These are phyloP conservation scores for Epichloe baconii DNA, from an alignment of 2,329 filamentous ascomycete species.

Conservation along the genomic window DNA sequence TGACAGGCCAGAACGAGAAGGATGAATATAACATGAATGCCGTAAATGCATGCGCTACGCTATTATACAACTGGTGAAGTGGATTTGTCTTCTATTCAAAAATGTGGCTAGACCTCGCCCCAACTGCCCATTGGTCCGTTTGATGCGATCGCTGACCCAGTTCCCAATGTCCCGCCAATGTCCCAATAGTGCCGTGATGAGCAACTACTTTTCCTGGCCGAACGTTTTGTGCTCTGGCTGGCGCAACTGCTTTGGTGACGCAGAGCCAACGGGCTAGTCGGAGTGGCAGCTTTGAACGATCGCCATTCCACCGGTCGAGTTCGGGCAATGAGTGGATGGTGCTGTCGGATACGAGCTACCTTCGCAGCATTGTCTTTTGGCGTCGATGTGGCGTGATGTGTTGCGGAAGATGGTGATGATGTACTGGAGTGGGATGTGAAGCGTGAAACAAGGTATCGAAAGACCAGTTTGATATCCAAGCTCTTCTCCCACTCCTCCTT, in stretches of 20 bases:
- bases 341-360: slow-evolving; percentile 71
- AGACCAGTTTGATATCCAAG: slow-evolving; percentile 81
- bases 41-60: background rate
- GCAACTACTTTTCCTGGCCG: slow-evolving; percentile 50
- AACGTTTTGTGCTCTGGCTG: slow-evolving; percentile 73
- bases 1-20: background rate
- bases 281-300: slow-evolving; percentile 40
- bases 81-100: background rate
- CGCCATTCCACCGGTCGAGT: slow-evolving; percentile 38
- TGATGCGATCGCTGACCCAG: slow-evolving; percentile 55
- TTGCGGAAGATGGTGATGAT: slow-evolving; percentile 28
- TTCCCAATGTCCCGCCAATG: slow-evolving; percentile 67
- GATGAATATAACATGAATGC: background rate
- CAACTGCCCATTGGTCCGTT: slow-evolving; percentile 61
- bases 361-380: slow-evolving; percentile 59
- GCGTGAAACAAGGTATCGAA: slow-evolving; percentile 69
- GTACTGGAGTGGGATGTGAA: slow-evolving; percentile 44
- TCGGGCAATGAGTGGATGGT: slow-evolving; percentile 71
- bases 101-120: slow-evolving; percentile 50
- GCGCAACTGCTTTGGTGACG: slow-evolving; percentile 58
- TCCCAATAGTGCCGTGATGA: slow-evolving; percentile 89
- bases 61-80: background rate
- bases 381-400: slow-evolving; percentile 35
- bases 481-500: slow-evolving; percentile 90
- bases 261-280: slow-evolving; percentile 33